Percentiles rank a stretch among this genome's conserved stretches.
Conservation (phyloP, 345 rosid genomes). For the Melaleuca alternifolia region DNA sequence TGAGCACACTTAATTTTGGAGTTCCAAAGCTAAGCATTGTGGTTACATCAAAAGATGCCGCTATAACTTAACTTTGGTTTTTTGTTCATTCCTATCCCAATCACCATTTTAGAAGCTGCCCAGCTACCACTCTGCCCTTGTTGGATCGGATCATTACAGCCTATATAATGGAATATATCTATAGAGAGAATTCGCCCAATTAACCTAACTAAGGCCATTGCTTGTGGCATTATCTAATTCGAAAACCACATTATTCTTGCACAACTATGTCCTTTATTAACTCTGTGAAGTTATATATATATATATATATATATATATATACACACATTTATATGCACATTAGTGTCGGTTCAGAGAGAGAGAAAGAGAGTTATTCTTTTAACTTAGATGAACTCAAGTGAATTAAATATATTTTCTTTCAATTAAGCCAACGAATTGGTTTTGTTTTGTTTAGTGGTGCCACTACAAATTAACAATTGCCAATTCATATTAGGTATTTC, state of each 20-base stretch:
- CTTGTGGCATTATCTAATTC: neutral
- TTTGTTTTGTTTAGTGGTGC: too few relatives aligned
- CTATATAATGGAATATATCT: neutral
- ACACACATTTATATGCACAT: too few relatives aligned
- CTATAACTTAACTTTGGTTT: too few relatives aligned
- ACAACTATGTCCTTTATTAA: neutral
- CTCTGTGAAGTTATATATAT: neutral
- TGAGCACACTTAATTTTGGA: too few relatives aligned
- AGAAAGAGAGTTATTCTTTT: neutral
- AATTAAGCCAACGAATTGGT: neutral
- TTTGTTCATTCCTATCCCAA: too few relatives aligned
- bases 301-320: too few relatives aligned
- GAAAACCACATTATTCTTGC: neutral
- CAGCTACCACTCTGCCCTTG: too few relatives aligned
- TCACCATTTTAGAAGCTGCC: too few relatives aligned
- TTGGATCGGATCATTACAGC: too few relatives aligned
- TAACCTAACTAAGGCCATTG: neutral
- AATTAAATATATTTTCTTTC: neutral
- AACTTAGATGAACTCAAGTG: neutral
- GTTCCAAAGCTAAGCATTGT: too few relatives aligned
- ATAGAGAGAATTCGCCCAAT: neutral
- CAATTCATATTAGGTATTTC: neutral
- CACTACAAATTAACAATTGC: neutral
- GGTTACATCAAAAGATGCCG: too few relatives aligned
- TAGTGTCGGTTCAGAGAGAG: neutral